Evolutionary conservation across 2,329 filamentous ascomycete genomes (phyloP).

Genomic region (Fusarium ramigenum): DNA sequence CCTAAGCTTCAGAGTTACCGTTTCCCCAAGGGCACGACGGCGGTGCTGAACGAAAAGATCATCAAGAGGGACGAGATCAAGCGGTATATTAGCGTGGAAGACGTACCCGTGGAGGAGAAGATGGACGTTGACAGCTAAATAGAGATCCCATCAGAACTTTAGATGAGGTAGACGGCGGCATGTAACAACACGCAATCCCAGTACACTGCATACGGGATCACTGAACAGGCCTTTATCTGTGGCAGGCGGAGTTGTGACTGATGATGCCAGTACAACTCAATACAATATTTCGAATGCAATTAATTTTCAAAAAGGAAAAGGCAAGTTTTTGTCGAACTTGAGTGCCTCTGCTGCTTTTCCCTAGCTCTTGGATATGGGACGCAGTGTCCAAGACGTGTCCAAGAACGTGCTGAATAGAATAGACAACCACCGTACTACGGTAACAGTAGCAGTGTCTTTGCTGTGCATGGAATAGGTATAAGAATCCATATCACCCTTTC

Average conservation of each 20-base stretch:
- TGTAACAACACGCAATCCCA: conserved; percentile 41
- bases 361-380: conserved; percentile 15
- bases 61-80: conserved; percentile 93
- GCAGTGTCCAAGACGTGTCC: not conserved
- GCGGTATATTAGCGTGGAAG: conserved; percentile 92
- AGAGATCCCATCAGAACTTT: conserved; percentile 10
- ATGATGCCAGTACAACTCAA: not conserved
- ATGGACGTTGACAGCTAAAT: conserved; percentile 73
- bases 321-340: not conserved
- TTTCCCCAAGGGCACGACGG: conserved; percentile 92
- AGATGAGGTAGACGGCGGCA: conserved; percentile 30
- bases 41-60: conserved; percentile 93
- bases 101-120: conserved; percentile 75
- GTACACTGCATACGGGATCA: conserved; percentile 31
- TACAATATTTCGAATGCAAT: conserved; percentile 22
- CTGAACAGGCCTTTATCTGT: conserved; percentile 17
- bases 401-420: conserved; percentile 32
- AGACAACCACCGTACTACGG: not conserved
- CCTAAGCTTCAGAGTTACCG: conserved; percentile 94
- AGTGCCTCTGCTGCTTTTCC: not conserved
- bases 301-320: not conserved
- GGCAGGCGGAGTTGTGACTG: conserved; percentile 7
- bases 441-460: conserved; percentile 5
- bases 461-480: conserved; percentile 8
- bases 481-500: conserved; percentile 7